Percentiles rank a stretch among this genome's conserved stretches.
phyloP scores from a whole-genome alignment of 805 yeast species.

The Monosporozyma aquatica region DNA sequence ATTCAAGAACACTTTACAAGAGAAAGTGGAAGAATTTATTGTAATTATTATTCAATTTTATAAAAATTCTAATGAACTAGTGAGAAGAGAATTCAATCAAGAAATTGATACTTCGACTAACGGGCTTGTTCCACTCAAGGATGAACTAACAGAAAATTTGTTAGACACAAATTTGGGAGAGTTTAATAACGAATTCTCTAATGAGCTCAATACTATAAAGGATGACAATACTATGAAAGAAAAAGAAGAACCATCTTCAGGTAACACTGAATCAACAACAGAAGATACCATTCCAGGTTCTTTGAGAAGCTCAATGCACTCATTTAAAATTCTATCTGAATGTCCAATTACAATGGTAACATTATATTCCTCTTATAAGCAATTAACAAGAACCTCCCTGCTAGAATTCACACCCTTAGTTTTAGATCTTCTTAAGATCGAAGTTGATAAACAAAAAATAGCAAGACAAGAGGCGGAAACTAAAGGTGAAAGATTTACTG shows the following conservation, averaged over 20 bases:
- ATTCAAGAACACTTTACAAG: slow-evolving; percentile 57
- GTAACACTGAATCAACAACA: neutral
- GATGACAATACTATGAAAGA: neutral
- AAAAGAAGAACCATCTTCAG: neutral
- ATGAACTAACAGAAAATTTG: neutral
- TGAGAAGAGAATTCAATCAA: slow-evolving; percentile 50
- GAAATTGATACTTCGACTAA: slow-evolving; percentile 1
- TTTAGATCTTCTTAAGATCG: slow-evolving; percentile 59
- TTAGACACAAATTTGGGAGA: slow-evolving; percentile 1
- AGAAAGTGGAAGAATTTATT: slow-evolving; percentile 70
- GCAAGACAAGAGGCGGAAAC: slow-evolving; percentile 52
- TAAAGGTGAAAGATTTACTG: slow-evolving; percentile 51
- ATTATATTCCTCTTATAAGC: slow-evolving; percentile 78
- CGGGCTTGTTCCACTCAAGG: slow-evolving; percentile 2
- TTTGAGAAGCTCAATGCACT: slow-evolving; percentile 58
- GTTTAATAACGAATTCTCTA: neutral
- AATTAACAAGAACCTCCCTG: slow-evolving; percentile 58
- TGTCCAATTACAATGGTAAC: slow-evolving; percentile 97
- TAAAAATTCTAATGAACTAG: slow-evolving; percentile 67
- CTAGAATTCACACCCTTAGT: slow-evolving; percentile 76
- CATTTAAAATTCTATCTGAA: slow-evolving; percentile 88
- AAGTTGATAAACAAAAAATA: slow-evolving; percentile 71
- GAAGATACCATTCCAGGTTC: slow-evolving; percentile 29
- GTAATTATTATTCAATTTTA: slow-evolving; percentile 68
- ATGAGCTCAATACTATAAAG: neutral